These are phyloP conservation scores for Emergomyces africanus DNA, from an alignment of 2,329 filamentous ascomycete genomes.

Conservation along the genomic window DNA sequence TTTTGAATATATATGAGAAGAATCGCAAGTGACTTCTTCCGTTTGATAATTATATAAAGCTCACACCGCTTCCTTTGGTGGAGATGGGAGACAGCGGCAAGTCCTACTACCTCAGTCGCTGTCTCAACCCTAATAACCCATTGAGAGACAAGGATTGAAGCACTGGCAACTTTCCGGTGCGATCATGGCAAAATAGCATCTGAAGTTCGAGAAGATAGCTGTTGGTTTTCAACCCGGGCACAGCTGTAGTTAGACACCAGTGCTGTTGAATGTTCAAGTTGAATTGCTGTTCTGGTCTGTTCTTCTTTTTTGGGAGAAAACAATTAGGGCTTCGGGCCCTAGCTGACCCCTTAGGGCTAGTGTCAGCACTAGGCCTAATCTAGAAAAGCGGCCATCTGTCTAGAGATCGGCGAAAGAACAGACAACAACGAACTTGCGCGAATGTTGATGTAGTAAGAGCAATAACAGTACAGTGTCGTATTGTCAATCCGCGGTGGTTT, in stretches of 20 bases:
- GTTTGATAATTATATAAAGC: neutral
- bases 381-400: neutral
- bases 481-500: neutral
- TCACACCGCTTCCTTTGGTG: neutral
- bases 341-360: neutral
- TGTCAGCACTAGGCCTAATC: neutral
- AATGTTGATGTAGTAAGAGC: no score
- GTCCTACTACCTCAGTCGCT: neutral
- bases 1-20: neutral
- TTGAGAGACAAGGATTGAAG: neutral
- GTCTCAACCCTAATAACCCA: neutral
- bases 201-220: neutral
- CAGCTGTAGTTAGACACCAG: neutral
- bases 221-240: neutral
- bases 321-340: slow-evolving; percentile 1
- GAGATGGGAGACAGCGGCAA: neutral
- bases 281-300: no score
- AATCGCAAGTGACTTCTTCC: neutral
- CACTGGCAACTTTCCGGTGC: neutral
- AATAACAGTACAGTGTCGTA: no score
- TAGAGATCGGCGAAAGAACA: neutral
- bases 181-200: neutral
- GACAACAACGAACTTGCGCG: no score
- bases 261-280: neutral
- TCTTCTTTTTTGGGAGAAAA: no score